Base-by-base conservation (phyloP, 371 early-diverging fungal genomes). In the Apophysomyces ossiformis region DNA sequence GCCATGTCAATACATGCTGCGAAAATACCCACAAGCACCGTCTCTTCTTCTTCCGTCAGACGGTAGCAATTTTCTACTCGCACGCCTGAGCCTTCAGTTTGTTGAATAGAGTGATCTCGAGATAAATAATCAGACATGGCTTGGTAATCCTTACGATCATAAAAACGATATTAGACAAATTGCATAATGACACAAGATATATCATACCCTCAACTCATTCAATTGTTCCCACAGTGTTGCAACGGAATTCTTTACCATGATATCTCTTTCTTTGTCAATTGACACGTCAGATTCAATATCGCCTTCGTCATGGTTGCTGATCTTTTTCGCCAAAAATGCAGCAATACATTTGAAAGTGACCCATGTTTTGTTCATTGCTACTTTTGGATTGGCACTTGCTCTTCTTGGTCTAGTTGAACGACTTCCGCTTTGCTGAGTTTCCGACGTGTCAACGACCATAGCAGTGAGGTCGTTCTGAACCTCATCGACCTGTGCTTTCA, bases 21-120 rank as follows among this genome's bases (percentile, higher is more conserved):
- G 66, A 85, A 73, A 15, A 87, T 78, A 62, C 85, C 80, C 36
- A 90, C 64, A 15, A 92, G 77, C 4, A 84, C 71, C 6, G 84
- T 76, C 62, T 93, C 92, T 66, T 92, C 88, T 5, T 87, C 81
- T 2, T 87, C 84, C 2, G 83, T 78, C 9, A 93, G 69, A 35
- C 80, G 74, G 56, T 87, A 87, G 37, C 70, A 71, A 4, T 77
- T 77, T 4, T 76, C 77, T 38, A 76, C 64, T 0, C 59, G 66
- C 26, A 77, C 62, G 32, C 63, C 63, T 4, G 63, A 50, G 26
- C 72, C 60, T 13, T 68, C 60, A 5, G 61, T 54, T 9, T 64
- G 67, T 38, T 70, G 58, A 36, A 50, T 57, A 8, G 86, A 83
- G 50, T 89, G 88, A 72, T 90, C 91, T 6, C 81, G 72, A 2